Evolutionary conservation across 2,329 filamentous ascomycete genomes (phyloP).

Genomic region (Talaromyces sp.): DNA sequence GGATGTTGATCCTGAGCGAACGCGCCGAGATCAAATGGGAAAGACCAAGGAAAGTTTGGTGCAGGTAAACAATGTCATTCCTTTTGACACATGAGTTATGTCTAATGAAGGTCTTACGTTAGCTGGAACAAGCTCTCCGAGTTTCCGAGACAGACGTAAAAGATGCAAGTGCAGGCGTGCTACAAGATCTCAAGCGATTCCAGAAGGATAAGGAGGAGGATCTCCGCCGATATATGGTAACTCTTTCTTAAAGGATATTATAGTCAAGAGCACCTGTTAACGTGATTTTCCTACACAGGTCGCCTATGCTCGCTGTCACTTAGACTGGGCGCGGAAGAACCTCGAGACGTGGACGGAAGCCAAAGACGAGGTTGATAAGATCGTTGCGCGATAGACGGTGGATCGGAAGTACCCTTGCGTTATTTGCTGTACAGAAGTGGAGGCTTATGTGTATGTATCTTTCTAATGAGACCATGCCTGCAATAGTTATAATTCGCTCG

Average conservation of each 20-base stretch:
- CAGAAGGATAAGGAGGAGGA: slow-evolving; percentile 96
- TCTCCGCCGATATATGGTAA: slow-evolving; percentile 89
- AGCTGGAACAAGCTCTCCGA: slow-evolving; percentile 86
- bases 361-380: slow-evolving; percentile 81
- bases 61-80: slow-evolving; percentile 41
- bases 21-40: slow-evolving; percentile 85
- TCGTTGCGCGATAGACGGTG: slow-evolving; percentile 49
- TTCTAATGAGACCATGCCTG: slow-evolving; percentile 12
- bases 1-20: slow-evolving; percentile 91
- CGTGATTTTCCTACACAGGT: slow-evolving; percentile 54
- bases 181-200: slow-evolving; percentile 88
- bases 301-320: slow-evolving; percentile 85
- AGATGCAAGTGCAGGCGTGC: slow-evolving; percentile 81
- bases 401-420: neutral
- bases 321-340: slow-evolving; percentile 91
- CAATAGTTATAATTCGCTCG: neutral
- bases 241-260: slow-evolving; percentile 30
- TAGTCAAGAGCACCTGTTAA: neutral
- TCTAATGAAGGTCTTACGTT: slow-evolving; percentile 28
- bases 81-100: neutral
- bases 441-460: slow-evolving; percentile 9
- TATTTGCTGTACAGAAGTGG: slow-evolving; percentile 7
- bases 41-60: slow-evolving; percentile 87
- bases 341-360: slow-evolving; percentile 92
- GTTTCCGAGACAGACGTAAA: slow-evolving; percentile 89